Conservation (phyloP, 768 basidiomycete genomes). For the Phaffia australis region DNA sequence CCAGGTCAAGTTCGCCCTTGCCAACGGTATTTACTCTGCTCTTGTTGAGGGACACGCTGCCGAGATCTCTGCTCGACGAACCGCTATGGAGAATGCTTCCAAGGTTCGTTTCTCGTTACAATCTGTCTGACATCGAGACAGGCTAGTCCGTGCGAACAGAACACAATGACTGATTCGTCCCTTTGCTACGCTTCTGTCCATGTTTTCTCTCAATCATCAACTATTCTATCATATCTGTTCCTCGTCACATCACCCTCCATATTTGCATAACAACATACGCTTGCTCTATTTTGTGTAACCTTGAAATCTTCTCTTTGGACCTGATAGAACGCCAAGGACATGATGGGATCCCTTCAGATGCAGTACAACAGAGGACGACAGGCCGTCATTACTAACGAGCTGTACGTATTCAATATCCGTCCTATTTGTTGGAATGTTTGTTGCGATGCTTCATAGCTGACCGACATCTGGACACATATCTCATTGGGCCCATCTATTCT, state of each 20-base stretch:
- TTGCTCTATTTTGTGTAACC: too few species aligned
- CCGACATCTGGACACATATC: not conserved
- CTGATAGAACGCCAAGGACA: conserved; percentile 70
- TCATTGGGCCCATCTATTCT: not conserved
- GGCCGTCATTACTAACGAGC: conserved; percentile 66
- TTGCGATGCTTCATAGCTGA: not conserved
- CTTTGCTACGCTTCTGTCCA: too few species aligned
- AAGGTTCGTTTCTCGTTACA: conserved; percentile 43
- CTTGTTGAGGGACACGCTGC: conserved; percentile 93
- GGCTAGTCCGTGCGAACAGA: too few species aligned
- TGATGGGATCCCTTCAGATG: conserved; percentile 79
- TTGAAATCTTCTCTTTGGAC: not conserved
- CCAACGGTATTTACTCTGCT: conserved; percentile 89
- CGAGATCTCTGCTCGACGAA: conserved; percentile 76
- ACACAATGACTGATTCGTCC: too few species aligned
- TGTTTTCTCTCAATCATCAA: too few species aligned
- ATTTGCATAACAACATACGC: too few species aligned
- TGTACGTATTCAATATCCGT: conserved; percentile 11
- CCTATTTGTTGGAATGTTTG: not conserved
- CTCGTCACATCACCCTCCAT: too few species aligned
- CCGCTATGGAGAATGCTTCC: conserved; percentile 99
- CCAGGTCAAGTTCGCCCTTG: conserved; percentile 85
- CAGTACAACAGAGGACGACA: conserved; percentile 98
- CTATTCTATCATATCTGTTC: too few species aligned
- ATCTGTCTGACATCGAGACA: too few species aligned